A percentile compares a stretch with the other conserved stretches of the same genome.
phyloP scores from a whole-genome alignment of 768 basidiomycete species.

The Lactarius sp. region DNA sequence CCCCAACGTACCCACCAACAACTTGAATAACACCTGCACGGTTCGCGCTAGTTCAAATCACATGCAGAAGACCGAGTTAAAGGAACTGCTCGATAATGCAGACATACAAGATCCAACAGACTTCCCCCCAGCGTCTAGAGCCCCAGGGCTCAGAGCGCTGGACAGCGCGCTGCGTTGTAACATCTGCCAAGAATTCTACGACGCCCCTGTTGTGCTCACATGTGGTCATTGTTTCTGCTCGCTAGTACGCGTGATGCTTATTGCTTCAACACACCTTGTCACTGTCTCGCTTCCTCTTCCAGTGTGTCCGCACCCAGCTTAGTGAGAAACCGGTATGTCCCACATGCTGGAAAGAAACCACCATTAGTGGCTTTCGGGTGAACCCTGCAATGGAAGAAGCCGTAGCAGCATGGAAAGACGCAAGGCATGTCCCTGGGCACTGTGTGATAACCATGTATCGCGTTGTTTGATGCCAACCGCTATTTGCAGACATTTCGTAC shows the following conservation, averaged over 20 bases:
- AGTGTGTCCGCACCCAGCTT: conserved; percentile 39
- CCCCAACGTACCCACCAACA: too few relatives aligned
- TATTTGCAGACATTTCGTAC: conserved; percentile 19
- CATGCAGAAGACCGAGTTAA: conserved; percentile 18
- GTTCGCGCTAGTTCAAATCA: neutral
- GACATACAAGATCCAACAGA: conserved; percentile 34
- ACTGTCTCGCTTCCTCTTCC: conserved; percentile 2
- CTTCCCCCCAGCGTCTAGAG: conserved; percentile 29
- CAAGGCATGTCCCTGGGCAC: conserved; percentile 31
- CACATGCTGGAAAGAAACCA: conserved; percentile 32
- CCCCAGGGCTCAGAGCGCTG: conserved; percentile 32
- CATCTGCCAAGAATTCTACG: conserved; percentile 39
- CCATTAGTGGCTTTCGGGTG: conserved; percentile 33
- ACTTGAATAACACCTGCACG: neutral
- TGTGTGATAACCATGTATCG: neutral
- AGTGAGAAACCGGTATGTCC: conserved; percentile 37
- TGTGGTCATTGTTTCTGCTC: conserved; percentile 43
- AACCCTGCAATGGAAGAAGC: conserved; percentile 38
- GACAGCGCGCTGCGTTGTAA: conserved; percentile 37
- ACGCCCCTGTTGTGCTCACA: conserved; percentile 36
- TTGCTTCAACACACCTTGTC: neutral
- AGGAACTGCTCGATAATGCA: conserved; percentile 15
- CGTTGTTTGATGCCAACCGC: neutral
- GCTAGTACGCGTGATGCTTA: conserved; percentile 27
- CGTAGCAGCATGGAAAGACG: conserved; percentile 34